A percentile compares a stretch with the other conserved stretches of the same genome.
Evolutionary conservation across 495 filamentous ascomycete species (phyloP).

Genomic region (Penicillium coprophilum): DNA sequence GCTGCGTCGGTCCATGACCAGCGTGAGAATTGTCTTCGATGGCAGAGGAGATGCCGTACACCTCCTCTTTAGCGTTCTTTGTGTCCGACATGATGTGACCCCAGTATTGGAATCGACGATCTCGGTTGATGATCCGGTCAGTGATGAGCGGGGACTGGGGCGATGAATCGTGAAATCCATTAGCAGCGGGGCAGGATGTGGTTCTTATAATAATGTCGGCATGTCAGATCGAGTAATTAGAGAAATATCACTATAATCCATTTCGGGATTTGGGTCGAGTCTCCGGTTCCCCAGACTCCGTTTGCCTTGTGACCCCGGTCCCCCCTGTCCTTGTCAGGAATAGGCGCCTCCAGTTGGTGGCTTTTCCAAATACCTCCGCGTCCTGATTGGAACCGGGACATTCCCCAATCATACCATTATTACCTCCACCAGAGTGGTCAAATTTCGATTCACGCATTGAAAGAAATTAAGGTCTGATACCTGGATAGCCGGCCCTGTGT

Average conservation of each 20-base stretch:
- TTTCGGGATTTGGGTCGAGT: constrained; percentile 9
- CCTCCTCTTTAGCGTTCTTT: constrained; percentile 18
- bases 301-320: constrained; percentile 22
- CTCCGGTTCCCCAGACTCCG: constrained; percentile 21
- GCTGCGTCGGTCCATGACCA: constrained; percentile 37
- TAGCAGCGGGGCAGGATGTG: constrained; percentile 12
- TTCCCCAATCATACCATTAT: constrained; percentile 24
- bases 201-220: constrained; percentile 30
- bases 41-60: constrained; percentile 24
- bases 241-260: constrained; percentile 6
- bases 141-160: constrained; percentile 1
- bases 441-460: constrained; percentile 10
- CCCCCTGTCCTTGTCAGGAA: constrained; percentile 14
- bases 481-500: constrained; percentile 24
- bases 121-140: constrained; percentile 2
- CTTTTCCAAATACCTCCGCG: constrained; percentile 25
- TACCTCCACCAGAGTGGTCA: neutral
- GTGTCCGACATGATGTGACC: constrained; percentile 27
- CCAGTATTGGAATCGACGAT: constrained; percentile 1
- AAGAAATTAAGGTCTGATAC: constrained; percentile 18
- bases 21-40: constrained; percentile 23
- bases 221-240: constrained; percentile 7
- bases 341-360: constrained; percentile 20
- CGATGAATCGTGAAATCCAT: constrained; percentile 3
- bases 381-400: constrained; percentile 26